Percentiles rank a stretch among this genome's conserved stretches.
phyloP scores from a whole-genome alignment of 2,329 filamentous ascomycete species.

The Trichoderma sp. region DNA sequence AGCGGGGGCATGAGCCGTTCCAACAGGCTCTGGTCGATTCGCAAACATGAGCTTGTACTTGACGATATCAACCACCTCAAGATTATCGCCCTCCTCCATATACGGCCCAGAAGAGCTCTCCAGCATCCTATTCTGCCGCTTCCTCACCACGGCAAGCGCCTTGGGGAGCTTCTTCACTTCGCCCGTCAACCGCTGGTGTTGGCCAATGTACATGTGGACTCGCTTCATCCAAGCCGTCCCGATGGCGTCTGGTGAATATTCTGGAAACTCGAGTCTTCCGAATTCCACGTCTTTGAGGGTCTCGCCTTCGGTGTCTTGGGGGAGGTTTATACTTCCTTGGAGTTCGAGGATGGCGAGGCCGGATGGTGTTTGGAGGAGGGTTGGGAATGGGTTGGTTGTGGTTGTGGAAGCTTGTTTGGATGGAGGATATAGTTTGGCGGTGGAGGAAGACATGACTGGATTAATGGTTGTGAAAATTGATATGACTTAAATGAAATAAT shows the following conservation, averaged over 20 bases:
- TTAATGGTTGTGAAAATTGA: not conserved
- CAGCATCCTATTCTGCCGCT: slow-evolving; percentile 48
- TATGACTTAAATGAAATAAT: not conserved
- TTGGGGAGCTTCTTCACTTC: slow-evolving; percentile 85
- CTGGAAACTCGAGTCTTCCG: slow-evolving; percentile 76
- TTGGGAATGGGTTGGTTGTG: slow-evolving; percentile 65
- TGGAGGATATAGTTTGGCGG: slow-evolving; percentile 46
- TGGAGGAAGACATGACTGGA: slow-evolving; percentile 31
- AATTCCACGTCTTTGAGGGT: slow-evolving; percentile 45
- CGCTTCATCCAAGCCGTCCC: slow-evolving; percentile 83
- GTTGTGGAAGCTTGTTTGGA: slow-evolving; percentile 27
- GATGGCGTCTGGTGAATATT: slow-evolving; percentile 55
- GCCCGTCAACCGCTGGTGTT: slow-evolving; percentile 84
- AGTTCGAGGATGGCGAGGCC: slow-evolving; percentile 90
- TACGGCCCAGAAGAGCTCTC: slow-evolving; percentile 44
- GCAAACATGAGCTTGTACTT: slow-evolving; percentile 86
- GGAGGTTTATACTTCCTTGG: slow-evolving; percentile 85
- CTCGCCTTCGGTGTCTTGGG: slow-evolving; percentile 43
- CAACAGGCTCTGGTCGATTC: slow-evolving; percentile 81
- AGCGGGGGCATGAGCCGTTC: slow-evolving; percentile 41
- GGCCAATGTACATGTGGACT: slow-evolving; percentile 84
- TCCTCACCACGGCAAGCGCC: slow-evolving; percentile 76
- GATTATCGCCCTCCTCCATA: slow-evolving; percentile 45
- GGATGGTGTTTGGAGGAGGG: slow-evolving; percentile 83
- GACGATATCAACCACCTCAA: slow-evolving; percentile 87